Evolutionary conservation across 257 asterid genomes (phyloP), one percentile per base, ranked within the genome.

Genomic region (Solanum gandarillasii): DNA sequence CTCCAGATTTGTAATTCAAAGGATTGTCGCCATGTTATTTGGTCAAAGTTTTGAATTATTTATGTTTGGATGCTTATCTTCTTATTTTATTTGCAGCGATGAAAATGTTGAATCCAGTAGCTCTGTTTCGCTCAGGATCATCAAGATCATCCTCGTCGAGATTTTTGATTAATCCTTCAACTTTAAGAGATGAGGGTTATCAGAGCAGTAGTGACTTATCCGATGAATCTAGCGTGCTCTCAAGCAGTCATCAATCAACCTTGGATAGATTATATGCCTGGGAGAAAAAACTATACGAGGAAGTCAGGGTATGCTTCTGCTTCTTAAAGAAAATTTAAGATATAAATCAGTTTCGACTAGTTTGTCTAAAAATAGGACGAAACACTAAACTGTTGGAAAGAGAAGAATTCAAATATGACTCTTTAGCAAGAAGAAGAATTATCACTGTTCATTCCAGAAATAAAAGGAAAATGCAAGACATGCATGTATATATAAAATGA

Each of bases 221-320:
- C 12, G 98, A 95, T 60, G 98, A 94, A 48, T 91, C 96, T 74
- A 87, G 87, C 91, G 68, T 76, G 62, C 87, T 90, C 88, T 88
- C 96, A 36, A 93, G 95, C 58, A 95, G 98, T 84, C 99, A 97
- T 89, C 99, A 95, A 73, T 95, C 98, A 31, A 95, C 99, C 34
- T 89, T 97, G 87, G 98, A 97, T 89, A 90, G 98, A 89, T 88
- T 97, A 88, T 95, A 90, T 88, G 96, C 94, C 35, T 97, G 99
- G 99, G 99, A 97, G 91, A 97, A 95, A 92, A 97, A 97, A 91
- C 98, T 97, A 82, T 97, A 95, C 90, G 94, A 91, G 82, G 95
- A 97, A 97, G 98, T 97, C 87, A 90, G 96, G 96, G 99, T 97
- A 95, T 89, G 98, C 87, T 39, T 84, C 92, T 86, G 27, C 70